phyloP scores from a whole-genome alignment of 202 grass and related monocot species.

The Carex arenaria region DNA sequence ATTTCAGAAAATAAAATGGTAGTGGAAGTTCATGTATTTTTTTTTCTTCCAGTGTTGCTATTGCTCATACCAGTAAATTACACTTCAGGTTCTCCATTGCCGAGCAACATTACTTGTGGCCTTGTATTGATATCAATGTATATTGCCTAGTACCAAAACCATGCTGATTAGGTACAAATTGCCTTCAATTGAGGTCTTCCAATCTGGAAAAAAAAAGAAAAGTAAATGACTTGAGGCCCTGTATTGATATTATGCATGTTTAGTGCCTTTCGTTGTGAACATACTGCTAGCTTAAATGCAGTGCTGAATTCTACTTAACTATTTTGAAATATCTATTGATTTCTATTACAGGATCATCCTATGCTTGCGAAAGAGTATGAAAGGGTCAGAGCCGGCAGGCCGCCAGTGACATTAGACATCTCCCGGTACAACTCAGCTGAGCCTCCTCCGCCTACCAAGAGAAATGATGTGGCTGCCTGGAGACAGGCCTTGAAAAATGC shows the following conservation, averaged over 20 bases:
- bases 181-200: neutral
- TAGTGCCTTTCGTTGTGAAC: neutral
- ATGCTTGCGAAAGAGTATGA: constrained; percentile 98
- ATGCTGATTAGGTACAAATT: neutral
- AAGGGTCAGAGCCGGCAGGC: constrained; percentile 85
- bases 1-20: neutral
- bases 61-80: neutral
- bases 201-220: neutral
- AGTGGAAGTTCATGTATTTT: neutral
- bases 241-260: neutral
- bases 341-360: constrained; percentile 76
- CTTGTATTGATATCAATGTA: neutral
- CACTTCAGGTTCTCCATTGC: neutral
- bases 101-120: neutral
- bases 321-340: constrained; percentile 14
- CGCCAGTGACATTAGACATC: constrained; percentile 90
- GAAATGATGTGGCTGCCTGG: constrained; percentile 92
- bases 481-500: constrained; percentile 79
- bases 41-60: neutral
- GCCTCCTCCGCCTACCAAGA: constrained; percentile 68
- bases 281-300: neutral
- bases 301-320: neutral
- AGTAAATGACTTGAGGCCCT: neutral
- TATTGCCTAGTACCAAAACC: neutral
- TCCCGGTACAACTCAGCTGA: constrained; percentile 86